phyloP scores from a whole-genome alignment of 768 basidiomycete species.

The Coprinopsis marcescibilis region DNA sequence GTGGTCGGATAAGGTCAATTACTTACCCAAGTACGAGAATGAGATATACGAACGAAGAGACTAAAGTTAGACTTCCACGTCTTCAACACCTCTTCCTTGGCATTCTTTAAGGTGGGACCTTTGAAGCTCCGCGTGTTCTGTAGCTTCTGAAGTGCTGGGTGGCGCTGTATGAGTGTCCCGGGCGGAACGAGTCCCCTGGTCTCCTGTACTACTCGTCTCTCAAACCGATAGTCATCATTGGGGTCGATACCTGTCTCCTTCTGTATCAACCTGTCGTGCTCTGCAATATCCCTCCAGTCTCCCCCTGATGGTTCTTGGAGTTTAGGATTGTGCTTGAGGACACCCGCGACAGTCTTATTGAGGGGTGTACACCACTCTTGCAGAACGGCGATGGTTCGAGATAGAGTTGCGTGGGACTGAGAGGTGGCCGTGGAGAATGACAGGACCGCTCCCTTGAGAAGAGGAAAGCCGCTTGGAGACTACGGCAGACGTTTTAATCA shows the following conservation, averaged over 20 bases:
- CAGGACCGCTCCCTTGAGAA: neutral
- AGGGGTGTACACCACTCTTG: neutral
- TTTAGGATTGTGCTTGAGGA: neutral
- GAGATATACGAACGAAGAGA: neutral
- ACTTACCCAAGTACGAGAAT: too few species aligned
- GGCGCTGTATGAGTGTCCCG: neutral
- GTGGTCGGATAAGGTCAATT: neutral
- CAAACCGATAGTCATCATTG: neutral
- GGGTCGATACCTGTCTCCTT: neutral
- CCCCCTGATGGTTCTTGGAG: neutral
- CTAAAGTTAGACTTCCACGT: neutral
- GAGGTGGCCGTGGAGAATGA: neutral
- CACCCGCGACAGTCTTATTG: neutral
- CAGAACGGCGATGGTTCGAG: neutral
- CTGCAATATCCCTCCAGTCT: neutral
- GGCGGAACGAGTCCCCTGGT: neutral
- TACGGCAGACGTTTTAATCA: neutral
- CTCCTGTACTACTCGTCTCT: neutral
- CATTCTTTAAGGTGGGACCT: neutral
- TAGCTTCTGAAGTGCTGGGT: neutral
- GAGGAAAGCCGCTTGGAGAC: neutral
- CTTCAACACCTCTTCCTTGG: neutral
- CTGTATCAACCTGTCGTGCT: neutral
- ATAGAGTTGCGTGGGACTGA: neutral
- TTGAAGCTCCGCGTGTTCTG: neutral